A percentile compares a stretch with the other conserved stretches of the same genome.
Evolutionary conservation across 1,284 basidiomycete species (phyloP).

Genomic region (Wallemia mellicola): DNA sequence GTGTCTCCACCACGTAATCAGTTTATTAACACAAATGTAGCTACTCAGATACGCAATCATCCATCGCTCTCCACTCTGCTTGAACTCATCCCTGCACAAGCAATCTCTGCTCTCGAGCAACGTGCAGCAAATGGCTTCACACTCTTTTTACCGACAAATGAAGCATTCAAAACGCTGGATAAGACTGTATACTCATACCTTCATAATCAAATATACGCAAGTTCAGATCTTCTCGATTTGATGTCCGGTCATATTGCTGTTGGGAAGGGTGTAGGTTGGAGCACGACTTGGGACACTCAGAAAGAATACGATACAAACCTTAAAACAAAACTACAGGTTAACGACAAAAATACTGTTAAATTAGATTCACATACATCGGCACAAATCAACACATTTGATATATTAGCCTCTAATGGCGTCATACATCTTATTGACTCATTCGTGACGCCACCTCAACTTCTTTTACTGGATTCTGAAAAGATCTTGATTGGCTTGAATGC

Average conservation of each 20-base stretch:
- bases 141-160: conserved; percentile 59
- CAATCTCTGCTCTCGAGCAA: conserved; percentile 25
- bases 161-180: conserved; percentile 35
- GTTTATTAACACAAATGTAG: conserved; percentile 14
- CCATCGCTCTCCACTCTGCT: conserved; percentile 36
- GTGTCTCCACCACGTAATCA: conserved; percentile 8
- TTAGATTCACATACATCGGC: conserved; percentile 2
- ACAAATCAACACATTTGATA: conserved; percentile 32
- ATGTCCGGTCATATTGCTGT: conserved; percentile 41
- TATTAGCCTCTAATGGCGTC: conserved; percentile 82
- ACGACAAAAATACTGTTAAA: conserved; percentile 9
- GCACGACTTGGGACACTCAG: conserved; percentile 26
- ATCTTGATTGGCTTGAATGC: conserved; percentile 67
- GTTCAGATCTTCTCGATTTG: conserved; percentile 43
- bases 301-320: conserved; percentile 12
- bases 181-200: conserved; percentile 48
- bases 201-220: conserved; percentile 42
- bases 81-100: conserved; percentile 29
- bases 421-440: conserved; percentile 62
- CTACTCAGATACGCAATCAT: conserved; percentile 26
- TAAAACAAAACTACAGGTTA: conserved; percentile 2
- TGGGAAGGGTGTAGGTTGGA: conserved; percentile 28
- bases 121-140: conserved; percentile 35
- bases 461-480: conserved; percentile 72
- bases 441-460: conserved; percentile 40